A percentile compares a stretch with the other conserved stretches of the same genome.
Evolutionary conservation across 768 basidiomycete species (phyloP).

Genomic region (Podaxis carcinomalis): DNA sequence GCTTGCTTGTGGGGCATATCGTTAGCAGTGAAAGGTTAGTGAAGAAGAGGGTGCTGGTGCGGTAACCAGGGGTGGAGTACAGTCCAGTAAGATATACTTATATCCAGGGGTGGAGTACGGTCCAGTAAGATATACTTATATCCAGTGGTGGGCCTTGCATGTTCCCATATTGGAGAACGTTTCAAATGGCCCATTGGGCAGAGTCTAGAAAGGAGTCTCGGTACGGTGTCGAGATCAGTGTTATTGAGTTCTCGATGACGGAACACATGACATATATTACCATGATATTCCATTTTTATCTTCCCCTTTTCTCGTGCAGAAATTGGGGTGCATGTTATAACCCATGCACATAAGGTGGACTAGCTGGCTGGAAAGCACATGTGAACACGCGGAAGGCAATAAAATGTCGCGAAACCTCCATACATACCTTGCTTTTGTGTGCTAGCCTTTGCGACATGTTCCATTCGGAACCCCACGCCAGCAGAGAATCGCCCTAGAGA

Average conservation of each 20-base stretch:
- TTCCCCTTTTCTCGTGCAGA: background rate
- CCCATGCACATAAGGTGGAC: background rate
- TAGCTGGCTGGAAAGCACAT: background rate
- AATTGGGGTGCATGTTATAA: too few relatives aligned
- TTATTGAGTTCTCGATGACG: constrained; percentile 11
- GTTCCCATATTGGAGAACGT: background rate
- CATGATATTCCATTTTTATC: background rate
- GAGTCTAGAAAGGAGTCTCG: constrained; percentile 14
- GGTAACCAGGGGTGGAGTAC: background rate
- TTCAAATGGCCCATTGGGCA: background rate
- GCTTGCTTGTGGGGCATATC: constrained; percentile 16
- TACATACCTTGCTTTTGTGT: too few relatives aligned
- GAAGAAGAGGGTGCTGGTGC: constrained; percentile 3
- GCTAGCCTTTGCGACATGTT: too few relatives aligned
- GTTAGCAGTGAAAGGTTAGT: background rate
- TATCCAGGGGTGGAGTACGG: background rate
- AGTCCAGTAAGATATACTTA: constrained; percentile 3
- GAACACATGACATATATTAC: constrained; percentile 10
- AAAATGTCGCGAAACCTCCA: too few relatives aligned
- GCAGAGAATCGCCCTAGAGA: too few relatives aligned
- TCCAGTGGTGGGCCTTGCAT: background rate
- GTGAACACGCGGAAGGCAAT: too few relatives aligned
- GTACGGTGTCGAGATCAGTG: constrained; percentile 4
- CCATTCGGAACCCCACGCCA: too few relatives aligned
- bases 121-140: constrained; percentile 12